Evolutionary conservation across 306 rosid genomes (phyloP).

Genomic region (Prunus armeniaca): DNA sequence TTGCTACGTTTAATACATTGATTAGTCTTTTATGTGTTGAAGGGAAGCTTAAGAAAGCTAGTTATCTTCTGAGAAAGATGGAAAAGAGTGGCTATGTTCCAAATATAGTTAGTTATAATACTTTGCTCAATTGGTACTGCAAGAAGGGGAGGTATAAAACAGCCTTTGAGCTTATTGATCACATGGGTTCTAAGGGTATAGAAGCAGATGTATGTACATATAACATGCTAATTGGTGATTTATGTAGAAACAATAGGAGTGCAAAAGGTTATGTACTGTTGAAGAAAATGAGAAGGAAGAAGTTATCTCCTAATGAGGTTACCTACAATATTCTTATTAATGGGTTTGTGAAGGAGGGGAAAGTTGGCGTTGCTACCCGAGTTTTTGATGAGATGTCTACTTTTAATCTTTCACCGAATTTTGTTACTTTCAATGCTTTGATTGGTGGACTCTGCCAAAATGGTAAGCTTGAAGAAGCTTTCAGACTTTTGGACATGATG

Average conservation of each 20-base stretch:
- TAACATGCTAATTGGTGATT: slow-evolving; percentile 61
- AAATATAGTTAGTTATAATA: slow-evolving; percentile 55
- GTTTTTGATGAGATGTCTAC: slow-evolving; percentile 59
- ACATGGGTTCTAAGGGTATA: slow-evolving; percentile 71
- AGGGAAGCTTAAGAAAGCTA: slow-evolving; percentile 60
- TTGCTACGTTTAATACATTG: slow-evolving; percentile 65
- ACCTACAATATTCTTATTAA: slow-evolving; percentile 67
- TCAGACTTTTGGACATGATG: slow-evolving; percentile 62
- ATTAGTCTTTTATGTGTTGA: slow-evolving; percentile 54
- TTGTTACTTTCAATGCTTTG: slow-evolving; percentile 56
- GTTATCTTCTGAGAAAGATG: slow-evolving; percentile 55
- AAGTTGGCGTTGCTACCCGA: slow-evolving; percentile 55
- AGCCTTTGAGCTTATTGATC: slow-evolving; percentile 57
- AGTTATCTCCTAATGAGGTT: slow-evolving; percentile 54
- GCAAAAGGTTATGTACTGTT: slow-evolving; percentile 66
- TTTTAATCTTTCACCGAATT: slow-evolving; percentile 50
- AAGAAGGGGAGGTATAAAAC: slow-evolving; percentile 58
- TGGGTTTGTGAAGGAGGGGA: slow-evolving; percentile 82
- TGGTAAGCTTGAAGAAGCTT: slow-evolving; percentile 47
- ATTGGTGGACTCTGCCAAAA: slow-evolving; percentile 50
- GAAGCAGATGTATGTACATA: slow-evolving; percentile 65
- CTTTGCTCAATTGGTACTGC: slow-evolving; percentile 75
- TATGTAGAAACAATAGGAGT: slow-evolving; percentile 63
- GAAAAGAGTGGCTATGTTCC: slow-evolving; percentile 60
- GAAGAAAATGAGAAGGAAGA: slow-evolving; percentile 67